Conservation (phyloP, 768 basidiomycete genomes). For the Stropharia rugosoannulata region DNA sequence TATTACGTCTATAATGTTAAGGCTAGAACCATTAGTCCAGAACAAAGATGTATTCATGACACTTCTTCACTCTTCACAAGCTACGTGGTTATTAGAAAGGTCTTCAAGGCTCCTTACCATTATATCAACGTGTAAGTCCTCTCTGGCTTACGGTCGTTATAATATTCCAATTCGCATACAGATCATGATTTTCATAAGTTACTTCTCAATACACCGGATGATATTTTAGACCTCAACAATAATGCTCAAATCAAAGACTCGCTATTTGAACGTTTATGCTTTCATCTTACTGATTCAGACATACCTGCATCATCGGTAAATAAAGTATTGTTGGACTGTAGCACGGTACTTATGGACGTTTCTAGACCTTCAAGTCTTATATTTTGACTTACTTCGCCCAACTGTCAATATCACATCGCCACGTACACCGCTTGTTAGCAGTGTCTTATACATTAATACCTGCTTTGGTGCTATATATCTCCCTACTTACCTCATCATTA, state of each 20-base stretch:
- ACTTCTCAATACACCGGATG: constrained; percentile 39
- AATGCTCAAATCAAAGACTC: constrained; percentile 31
- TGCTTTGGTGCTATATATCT: constrained; percentile 57
- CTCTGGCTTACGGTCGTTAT: neutral
- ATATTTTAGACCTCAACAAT: constrained; percentile 15
- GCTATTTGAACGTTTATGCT: constrained; percentile 50
- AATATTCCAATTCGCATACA: constrained; percentile 15
- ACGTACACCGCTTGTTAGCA: constrained; percentile 33
- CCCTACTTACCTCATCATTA: constrained; percentile 49
- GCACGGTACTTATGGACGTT: neutral
- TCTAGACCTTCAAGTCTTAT: constrained; percentile 28
- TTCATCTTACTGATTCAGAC: constrained; percentile 42
- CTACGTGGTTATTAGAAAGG: constrained; percentile 47
- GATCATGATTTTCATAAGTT: constrained; percentile 40
- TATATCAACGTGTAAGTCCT: constrained; percentile 52
- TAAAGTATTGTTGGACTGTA: neutral
- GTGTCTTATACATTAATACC: constrained; percentile 61
- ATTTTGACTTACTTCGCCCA: constrained; percentile 42
- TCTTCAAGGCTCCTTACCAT: constrained; percentile 50
- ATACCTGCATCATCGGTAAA: constrained; percentile 42
- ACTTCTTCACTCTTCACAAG: constrained; percentile 52
- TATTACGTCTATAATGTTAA: constrained; percentile 19
- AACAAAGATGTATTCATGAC: constrained; percentile 40
- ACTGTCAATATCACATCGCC: constrained; percentile 38
- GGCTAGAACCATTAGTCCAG: constrained; percentile 37